phyloP scores from a whole-genome alignment of 108 stramenopile species.

The Chaetoceros muelleri region DNA sequence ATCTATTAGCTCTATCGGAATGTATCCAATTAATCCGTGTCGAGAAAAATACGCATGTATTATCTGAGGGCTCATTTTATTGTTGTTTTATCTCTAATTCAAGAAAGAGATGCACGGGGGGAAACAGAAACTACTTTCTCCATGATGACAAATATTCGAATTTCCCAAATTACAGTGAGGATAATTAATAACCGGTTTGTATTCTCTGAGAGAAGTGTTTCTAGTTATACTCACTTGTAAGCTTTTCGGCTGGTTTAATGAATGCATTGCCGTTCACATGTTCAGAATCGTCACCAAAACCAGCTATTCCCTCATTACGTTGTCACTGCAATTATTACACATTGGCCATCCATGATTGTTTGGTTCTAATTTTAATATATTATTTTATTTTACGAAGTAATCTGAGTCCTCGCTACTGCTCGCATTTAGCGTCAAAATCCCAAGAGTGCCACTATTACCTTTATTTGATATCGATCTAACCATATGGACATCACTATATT shows the following conservation, averaged over 20 bases:
- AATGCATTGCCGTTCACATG: too few relatives aligned
- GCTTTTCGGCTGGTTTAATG: too few relatives aligned
- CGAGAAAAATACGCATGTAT: neutral
- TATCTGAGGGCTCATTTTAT: neutral
- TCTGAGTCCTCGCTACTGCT: neutral
- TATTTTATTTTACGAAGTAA: neutral
- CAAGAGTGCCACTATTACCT: neutral
- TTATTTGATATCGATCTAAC: neutral
- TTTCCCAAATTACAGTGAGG: neutral
- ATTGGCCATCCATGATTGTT: too few relatives aligned
- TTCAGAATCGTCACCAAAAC: too few relatives aligned
- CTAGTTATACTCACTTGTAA: too few relatives aligned
- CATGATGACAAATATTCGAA: neutral
- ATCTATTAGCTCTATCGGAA: neutral
- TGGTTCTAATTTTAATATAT: neutral
- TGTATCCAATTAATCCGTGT: neutral
- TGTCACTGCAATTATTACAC: too few relatives aligned
- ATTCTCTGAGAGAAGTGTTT: neutral
- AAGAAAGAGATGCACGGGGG: too few relatives aligned
- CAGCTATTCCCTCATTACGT: too few relatives aligned
- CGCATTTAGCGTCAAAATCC: neutral
- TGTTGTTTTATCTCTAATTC: neutral
- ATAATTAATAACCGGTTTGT: neutral
- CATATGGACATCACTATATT: neutral
- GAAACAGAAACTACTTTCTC: too few relatives aligned